Evolutionary conservation across 306 rosid species (phyloP), one percentile per base, ranked within the genome.

Genomic region (Geum urbanum): DNA sequence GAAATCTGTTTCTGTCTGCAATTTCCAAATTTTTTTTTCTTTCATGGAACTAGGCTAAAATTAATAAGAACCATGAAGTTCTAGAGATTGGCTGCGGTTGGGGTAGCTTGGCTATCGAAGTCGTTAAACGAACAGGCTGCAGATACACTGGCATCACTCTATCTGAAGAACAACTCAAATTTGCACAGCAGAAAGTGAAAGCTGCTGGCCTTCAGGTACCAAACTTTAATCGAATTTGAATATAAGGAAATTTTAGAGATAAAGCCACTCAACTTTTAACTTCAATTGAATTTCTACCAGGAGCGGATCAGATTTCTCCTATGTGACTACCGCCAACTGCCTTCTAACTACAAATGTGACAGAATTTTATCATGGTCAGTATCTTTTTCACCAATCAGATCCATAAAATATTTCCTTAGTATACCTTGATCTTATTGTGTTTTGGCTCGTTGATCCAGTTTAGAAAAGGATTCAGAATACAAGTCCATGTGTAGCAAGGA

Each of bases 51-150:
- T 47, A 90, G 98, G 90, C 90, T 39, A 85, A 80, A 79, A 80
- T 92, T 64, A 84, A 72, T 0, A 76, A 67, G 77, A 79, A 84
- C 40, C 98, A 90, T 88, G 88, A 88, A 72, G 86, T 90, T 59
- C 89, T 92, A 49, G 98, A 92, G 72, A 86, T 92, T 16, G 97
- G 98, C 45, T 84, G 90, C 5, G 97, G 98, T 52, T 92, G 98
- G 98, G 98, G 98, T 71, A 84, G 86, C 76, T 81, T 92, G 83
- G 96, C 96, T 47, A 86, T 92, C 51, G 91, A 92, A 86, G 87
- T 88, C 27, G 94, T 85, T 61, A 84, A 82, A 62, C 81, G 40
- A 85, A 90, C 97, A 2, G 91, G 96, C 9, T 92, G 98, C 85
- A 85, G 63, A 69, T 92, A 90, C 79, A 90, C 94, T 4, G 96